phyloP scores from a whole-genome alignment of 106 monocot species.

The Dendrobium catenatum region DNA sequence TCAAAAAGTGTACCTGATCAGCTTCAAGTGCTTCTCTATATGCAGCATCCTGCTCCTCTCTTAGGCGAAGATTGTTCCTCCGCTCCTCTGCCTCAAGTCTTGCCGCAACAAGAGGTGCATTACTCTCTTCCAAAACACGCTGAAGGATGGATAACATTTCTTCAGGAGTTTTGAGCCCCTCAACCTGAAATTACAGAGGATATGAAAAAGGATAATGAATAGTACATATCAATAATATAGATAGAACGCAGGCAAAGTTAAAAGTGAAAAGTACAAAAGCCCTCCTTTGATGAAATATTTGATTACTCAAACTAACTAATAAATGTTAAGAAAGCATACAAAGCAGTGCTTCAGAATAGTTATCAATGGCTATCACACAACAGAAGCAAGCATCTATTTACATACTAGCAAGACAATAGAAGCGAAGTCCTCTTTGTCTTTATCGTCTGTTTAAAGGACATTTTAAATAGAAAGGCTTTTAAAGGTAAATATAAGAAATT shows the following conservation, averaged over 20 bases:
- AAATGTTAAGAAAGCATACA: not conserved
- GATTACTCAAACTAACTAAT: not conserved
- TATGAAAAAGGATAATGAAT: not conserved
- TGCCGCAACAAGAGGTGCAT: slow-evolving; percentile 45
- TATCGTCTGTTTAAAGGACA: too few species aligned
- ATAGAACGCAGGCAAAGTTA: not conserved
- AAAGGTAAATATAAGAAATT: too few species aligned
- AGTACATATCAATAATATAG: not conserved
- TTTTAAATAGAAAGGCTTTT: too few species aligned
- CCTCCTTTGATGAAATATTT: not conserved
- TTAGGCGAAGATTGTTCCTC: slow-evolving; percentile 57
- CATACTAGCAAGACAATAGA: too few species aligned
- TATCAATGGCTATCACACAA: not conserved
- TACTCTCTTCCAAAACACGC: slow-evolving; percentile 73
- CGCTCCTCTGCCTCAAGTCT: slow-evolving; percentile 88
- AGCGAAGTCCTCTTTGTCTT: too few species aligned
- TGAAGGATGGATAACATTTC: slow-evolving; percentile 77
- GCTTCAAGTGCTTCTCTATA: slow-evolving; percentile 88
- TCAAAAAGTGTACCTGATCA: slow-evolving; percentile 47
- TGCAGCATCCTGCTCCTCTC: slow-evolving; percentile 97
- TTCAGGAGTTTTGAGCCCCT: slow-evolving; percentile 73
- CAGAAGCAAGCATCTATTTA: not conserved
- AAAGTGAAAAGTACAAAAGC: not conserved
- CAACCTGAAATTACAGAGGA: slow-evolving; percentile 36
- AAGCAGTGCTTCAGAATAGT: not conserved